These are phyloP conservation scores for Diaporthe sp. DNA, from an alignment of 2,329 filamentous ascomycete species.

Conservation along the genomic window DNA sequence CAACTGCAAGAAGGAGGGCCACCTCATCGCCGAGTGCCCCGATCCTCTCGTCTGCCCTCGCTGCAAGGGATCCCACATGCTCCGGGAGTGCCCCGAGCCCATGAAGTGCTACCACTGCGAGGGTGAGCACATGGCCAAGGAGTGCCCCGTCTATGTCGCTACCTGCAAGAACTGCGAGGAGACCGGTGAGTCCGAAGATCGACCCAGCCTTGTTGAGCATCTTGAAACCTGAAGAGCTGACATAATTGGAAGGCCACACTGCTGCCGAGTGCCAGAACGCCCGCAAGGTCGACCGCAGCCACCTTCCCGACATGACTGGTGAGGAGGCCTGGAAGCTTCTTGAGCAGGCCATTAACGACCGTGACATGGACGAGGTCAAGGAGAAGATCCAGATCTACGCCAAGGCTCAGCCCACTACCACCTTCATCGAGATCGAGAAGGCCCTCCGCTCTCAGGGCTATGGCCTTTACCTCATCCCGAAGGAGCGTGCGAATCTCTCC, in stretches of 20 bases:
- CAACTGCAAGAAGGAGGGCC: slow-evolving; percentile 64
- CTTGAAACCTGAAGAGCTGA: slow-evolving; percentile 30
- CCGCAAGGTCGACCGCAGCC: slow-evolving; percentile 67
- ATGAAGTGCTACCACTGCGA: slow-evolving; percentile 57
- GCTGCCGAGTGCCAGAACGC: slow-evolving; percentile 69
- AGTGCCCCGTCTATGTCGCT: slow-evolving; percentile 63
- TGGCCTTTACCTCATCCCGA: slow-evolving; percentile 71
- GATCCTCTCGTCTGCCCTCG: slow-evolving; percentile 52
- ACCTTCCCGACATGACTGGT: slow-evolving; percentile 60
- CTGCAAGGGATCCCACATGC: slow-evolving; percentile 64
- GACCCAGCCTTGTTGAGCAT: not conserved
- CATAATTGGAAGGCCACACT: slow-evolving; percentile 62
- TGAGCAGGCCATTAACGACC: slow-evolving; percentile 61
- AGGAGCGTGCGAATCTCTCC: slow-evolving; percentile 67
- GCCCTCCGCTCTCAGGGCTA: slow-evolving; percentile 68
- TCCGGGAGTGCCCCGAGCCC: slow-evolving; percentile 63
- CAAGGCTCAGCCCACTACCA: slow-evolving; percentile 69
- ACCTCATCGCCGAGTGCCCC: slow-evolving; percentile 73
- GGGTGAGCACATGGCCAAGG: slow-evolving; percentile 65
- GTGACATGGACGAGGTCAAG: slow-evolving; percentile 74
- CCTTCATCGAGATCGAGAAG: slow-evolving; percentile 71
- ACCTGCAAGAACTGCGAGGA: slow-evolving; percentile 73
- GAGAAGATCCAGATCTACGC: slow-evolving; percentile 70
- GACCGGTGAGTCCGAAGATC: slow-evolving; percentile 60
- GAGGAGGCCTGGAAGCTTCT: slow-evolving; percentile 73